phyloP scores from a whole-genome alignment of 192 early-diverging fungal genomes.

The Blastocladiella britannica region DNA sequence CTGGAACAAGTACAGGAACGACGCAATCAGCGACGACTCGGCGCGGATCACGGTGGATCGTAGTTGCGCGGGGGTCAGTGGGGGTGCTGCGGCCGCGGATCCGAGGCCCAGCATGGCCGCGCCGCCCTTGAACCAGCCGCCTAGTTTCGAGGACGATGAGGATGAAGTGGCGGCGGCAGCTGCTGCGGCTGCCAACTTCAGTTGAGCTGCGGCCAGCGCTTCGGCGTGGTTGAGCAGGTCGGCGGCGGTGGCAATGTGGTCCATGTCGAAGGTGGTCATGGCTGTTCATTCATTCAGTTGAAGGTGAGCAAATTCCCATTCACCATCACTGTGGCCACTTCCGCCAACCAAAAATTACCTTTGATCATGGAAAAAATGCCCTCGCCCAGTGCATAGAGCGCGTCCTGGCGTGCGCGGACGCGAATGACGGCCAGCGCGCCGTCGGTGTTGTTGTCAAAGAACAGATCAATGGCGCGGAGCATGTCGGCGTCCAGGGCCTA shows the following conservation, averaged over 20 bases:
- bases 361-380: background rate
- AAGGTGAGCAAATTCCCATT: background rate
- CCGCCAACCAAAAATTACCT: background rate
- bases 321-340: no score
- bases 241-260: background rate
- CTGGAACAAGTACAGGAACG: background rate
- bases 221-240: background rate
- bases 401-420: background rate
- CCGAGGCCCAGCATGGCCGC: background rate
- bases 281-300: background rate
- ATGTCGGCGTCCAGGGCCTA: no score
- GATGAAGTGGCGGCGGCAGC: background rate
- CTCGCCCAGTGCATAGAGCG: background rate
- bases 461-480: background rate
- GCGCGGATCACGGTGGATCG: background rate
- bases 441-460: background rate
- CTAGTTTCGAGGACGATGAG: background rate
- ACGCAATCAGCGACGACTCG: background rate
- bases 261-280: background rate
- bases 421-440: background rate
- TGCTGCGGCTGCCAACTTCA: no score
- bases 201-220: background rate
- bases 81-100: background rate
- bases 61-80: background rate
- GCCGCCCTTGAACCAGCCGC: background rate